Evolutionary conservation across 2,329 filamentous ascomycete genomes (phyloP), one percentile per base, ranked within the genome.

Genomic region (Neoarthrinium moseri): DNA sequence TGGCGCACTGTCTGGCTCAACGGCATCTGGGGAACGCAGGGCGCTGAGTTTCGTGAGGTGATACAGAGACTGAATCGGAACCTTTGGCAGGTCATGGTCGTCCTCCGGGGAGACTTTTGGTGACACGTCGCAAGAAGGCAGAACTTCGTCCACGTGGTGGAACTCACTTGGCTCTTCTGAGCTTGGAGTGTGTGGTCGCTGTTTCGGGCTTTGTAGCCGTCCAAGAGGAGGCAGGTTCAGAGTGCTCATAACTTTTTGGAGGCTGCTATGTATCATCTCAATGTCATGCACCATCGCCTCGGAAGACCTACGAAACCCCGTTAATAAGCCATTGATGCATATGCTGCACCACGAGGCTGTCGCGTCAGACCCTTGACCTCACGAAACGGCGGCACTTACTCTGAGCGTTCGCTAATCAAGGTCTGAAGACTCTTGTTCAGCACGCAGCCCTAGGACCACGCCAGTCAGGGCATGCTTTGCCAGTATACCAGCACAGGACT

Each of bases 361-460:
- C 13, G 18, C 20, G 27, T 18, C 5, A 15, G 12, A 11, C 33
- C 22, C 13, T 35, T 13, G 5, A 40, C 18, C 17, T 34, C 12
- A 4, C 4, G 13, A 26, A 13, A 2, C 4, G 46, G 23, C 6
- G 29, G 17, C n/a, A 54, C 59, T 43, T 55, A 68, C 65, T 67
- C 65, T 26, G 64, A 62, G 46, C 66, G 65, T 50, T 71, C 68
- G 50, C 68, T 66, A 26, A 71, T 70, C 18, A 71, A 62, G 2
- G 63, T 70, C 49, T 71, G 68, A 3, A 71, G 55, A 36, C 66
- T 70, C 56, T 70, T 70, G 36, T 67, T 68, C 39, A 71, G 47
- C 2, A 69, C 65, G 38, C 68, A 71, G 1, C 61, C 60, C 22
- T 46, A 18, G n/a, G n/a, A 4, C 5, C 4, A n/a, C 3, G 20